A percentile compares a stretch with the other conserved stretches of the same genome.
Evolutionary conservation across 2,329 filamentous ascomycete species (phyloP).

Genomic region (Clonostachys sp.): DNA sequence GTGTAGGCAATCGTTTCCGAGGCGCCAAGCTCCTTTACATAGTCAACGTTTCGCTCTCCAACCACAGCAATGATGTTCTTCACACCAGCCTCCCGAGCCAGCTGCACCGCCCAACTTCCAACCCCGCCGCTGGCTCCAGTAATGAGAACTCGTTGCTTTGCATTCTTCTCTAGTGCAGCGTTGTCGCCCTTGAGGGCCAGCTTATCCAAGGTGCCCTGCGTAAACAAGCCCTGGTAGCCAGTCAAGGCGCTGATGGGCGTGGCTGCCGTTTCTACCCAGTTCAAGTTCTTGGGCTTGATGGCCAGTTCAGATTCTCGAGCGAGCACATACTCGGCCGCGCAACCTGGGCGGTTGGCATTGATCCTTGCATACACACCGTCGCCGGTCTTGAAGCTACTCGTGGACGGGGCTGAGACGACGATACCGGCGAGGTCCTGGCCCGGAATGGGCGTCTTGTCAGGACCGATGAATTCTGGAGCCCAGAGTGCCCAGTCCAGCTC

Average conservation of each 20-base stretch:
- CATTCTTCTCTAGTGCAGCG: slow-evolving; percentile 16
- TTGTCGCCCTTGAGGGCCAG: slow-evolving; percentile 17
- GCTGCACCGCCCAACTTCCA: slow-evolving; percentile 31
- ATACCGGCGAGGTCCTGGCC: slow-evolving; percentile 30
- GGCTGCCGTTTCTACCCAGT: slow-evolving; percentile 26
- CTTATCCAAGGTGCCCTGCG: slow-evolving; percentile 21
- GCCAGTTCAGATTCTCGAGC: slow-evolving; percentile 22
- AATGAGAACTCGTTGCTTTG: slow-evolving; percentile 24
- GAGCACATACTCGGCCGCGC: slow-evolving; percentile 24
- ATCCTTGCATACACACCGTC: slow-evolving; percentile 26
- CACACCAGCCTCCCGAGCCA: slow-evolving; percentile 25
- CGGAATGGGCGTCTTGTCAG: slow-evolving; percentile 15
- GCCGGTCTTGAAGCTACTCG: slow-evolving; percentile 17
- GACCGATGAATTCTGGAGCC: slow-evolving; percentile 10
- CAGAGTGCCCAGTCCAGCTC: slow-evolving; percentile 21
- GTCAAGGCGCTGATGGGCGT: slow-evolving; percentile 32
- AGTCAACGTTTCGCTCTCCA: slow-evolving; percentile 17
- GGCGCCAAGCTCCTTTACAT: slow-evolving; percentile 19
- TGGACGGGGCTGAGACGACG: slow-evolving; percentile 19
- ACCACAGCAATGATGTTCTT: slow-evolving; percentile 26
- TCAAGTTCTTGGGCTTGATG: slow-evolving; percentile 20
- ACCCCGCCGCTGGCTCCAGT: slow-evolving; percentile 32
- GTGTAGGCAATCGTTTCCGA: slow-evolving; percentile 30
- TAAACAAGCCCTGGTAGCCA: slow-evolving; percentile 31
- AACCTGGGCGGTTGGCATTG: slow-evolving; percentile 15